Conservation (phyloP, 495 filamentous ascomycete genomes). For the Aspergillus taichungensis region DNA sequence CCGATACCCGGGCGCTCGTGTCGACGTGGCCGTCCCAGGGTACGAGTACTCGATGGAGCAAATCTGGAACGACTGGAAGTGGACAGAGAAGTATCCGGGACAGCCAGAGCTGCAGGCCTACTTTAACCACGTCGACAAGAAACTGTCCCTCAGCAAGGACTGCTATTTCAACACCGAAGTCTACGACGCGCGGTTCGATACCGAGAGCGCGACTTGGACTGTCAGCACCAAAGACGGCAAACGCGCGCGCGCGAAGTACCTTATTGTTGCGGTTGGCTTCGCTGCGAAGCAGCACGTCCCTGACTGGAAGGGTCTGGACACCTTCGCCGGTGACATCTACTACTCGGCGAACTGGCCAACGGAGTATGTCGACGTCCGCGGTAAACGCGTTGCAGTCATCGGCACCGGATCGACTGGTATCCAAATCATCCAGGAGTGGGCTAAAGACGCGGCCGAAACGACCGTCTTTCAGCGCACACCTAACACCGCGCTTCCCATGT, state of each 20-base stretch:
- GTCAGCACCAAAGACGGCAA: constrained; percentile 40
- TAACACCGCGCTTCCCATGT: constrained; percentile 17
- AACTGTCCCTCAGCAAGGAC: constrained; percentile 42
- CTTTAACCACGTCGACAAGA: constrained; percentile 46
- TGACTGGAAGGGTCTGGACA: constrained; percentile 41
- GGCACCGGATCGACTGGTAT: constrained; percentile 44
- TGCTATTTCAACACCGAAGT: constrained; percentile 41
- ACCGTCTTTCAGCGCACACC: constrained; percentile 44
- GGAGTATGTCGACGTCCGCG: constrained; percentile 32
- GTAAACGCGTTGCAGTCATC: constrained; percentile 42
- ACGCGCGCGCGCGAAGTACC: constrained; percentile 32
- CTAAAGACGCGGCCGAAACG: constrained; percentile 18
- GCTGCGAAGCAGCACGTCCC: constrained; percentile 27
- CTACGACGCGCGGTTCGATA: constrained; percentile 36
- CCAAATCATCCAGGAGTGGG: constrained; percentile 24
- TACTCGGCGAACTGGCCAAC: constrained; percentile 55
- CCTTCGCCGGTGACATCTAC: constrained; percentile 44
- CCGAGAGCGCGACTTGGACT: constrained; percentile 31
- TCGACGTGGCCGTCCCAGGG: constrained; percentile 41
- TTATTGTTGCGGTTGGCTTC: constrained; percentile 37
- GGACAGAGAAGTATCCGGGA: constrained; percentile 42
- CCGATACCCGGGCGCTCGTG: constrained; percentile 38
- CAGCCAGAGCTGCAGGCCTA: constrained; percentile 43
- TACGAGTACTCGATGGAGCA: constrained; percentile 46
- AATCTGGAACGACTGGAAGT: constrained; percentile 46